Evolutionary conservation across 2,329 filamentous ascomycete genomes (phyloP), one percentile per base, ranked within the genome.

Genomic region (Cladosporium sp.): DNA sequence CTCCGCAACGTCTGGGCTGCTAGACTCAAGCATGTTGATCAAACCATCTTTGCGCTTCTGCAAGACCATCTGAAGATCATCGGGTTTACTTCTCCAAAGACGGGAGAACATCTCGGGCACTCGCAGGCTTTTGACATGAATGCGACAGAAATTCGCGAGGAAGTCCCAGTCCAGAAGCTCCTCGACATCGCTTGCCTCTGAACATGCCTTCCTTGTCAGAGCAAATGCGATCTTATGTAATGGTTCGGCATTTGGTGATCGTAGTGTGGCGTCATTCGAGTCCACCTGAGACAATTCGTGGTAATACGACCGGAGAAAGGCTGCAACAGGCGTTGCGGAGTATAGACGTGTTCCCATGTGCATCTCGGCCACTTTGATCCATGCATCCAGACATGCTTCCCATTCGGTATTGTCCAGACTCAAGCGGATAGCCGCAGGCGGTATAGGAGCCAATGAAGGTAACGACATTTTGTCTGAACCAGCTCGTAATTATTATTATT

Each of bases 401-500:
- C 91, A 96, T 73, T 96, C 90, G 51, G 80, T 75, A 3, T 84
- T 75, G 37, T 80, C 78, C 59, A 96, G 81, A 64, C 82, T 81
- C 63, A 82, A 81, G 67, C 85, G 85, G 76, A 91, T 85, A 56
- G 78, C 76, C 34, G 82, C 76, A 60, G 86, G 81, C 17, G 92
- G 93, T 66, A 94, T 91, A 19, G 88, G 83, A 58, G 88, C 91
- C 73, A 97, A 80, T 34, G 86, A 81, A 40, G 91, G 91, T 49
- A 92, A 75, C 55, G 75, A 69, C 72, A 78, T 78, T 10, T 50
- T 37, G 32, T 37, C 9, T 50, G 10, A 22, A n/a, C 42, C 42
- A 28, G 22, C n/a, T 22, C 20, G 22, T 24, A 32, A 32, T 4
- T 32, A 10, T n/a, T n/a, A 10, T 32, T 32, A 9, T 32, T 10